Conservation (phyloP, 176 grass and related monocot genomes). For the Triticum timopheevii region DNA sequence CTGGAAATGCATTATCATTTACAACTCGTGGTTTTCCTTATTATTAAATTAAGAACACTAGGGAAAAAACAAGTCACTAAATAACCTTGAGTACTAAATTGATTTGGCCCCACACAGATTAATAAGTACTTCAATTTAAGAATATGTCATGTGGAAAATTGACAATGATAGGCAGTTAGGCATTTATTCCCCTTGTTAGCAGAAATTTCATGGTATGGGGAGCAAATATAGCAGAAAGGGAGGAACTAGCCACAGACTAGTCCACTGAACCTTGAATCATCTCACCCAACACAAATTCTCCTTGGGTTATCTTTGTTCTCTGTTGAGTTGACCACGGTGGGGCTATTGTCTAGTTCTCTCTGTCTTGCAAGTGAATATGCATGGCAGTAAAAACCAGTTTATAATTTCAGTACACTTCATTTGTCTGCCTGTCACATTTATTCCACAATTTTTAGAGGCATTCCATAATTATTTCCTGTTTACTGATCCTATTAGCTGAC, state of each 20-base stretch:
- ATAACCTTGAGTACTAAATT: background rate
- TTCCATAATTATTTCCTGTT: background rate
- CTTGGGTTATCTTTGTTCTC: background rate
- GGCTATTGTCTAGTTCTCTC: background rate
- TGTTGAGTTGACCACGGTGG: background rate
- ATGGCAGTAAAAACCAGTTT: background rate
- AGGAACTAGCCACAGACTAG: background rate
- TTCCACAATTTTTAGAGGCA: background rate
- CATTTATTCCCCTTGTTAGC: background rate
- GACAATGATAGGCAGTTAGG: background rate
- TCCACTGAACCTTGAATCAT: background rate
- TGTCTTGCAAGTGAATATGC: background rate
- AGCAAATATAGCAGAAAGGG: background rate
- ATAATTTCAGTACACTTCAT: background rate
- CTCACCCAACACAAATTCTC: background rate
- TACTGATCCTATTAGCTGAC: background rate
- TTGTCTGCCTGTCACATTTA: background rate
- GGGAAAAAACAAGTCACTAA: slow-evolving; percentile 1
- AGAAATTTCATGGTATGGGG: background rate
- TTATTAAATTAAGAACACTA: background rate
- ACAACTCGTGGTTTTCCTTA: background rate
- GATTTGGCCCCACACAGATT: background rate
- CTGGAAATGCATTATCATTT: slow-evolving; percentile 2
- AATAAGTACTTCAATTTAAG: background rate
- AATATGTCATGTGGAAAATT: background rate